Percentiles rank a stretch among this genome's conserved stretches.
phyloP scores from a whole-genome alignment of 805 yeast species.

The Saccharomycopsis selenospora region DNA sequence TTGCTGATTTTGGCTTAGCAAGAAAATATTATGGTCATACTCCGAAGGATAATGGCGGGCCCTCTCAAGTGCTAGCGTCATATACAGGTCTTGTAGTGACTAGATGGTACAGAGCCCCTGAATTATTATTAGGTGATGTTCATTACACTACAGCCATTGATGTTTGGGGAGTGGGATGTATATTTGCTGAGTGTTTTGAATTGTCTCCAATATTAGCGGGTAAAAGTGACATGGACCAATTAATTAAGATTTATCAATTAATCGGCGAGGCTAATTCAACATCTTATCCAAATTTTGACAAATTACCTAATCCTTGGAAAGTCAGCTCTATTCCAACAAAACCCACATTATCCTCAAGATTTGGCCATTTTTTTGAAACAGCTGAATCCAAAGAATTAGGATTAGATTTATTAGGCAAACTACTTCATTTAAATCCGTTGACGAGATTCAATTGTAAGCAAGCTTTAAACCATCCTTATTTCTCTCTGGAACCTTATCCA shows the following conservation, averaged over 20 bases:
- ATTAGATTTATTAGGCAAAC: constrained; percentile 48
- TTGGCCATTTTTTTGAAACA: constrained; percentile 32
- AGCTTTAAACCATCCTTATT: constrained; percentile 67
- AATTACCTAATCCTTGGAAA: constrained; percentile 54
- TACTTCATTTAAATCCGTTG: constrained; percentile 65
- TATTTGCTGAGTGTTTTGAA: constrained; percentile 83
- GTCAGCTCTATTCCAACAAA: constrained; percentile 23
- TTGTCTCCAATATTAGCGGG: constrained; percentile 83
- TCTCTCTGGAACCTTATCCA: constrained; percentile 61
- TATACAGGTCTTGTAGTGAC: constrained; percentile 79
- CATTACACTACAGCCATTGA: constrained; percentile 92
- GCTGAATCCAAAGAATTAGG: constrained; percentile 28
- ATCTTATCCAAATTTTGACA: constrained; percentile 25
- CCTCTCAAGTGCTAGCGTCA: constrained; percentile 24
- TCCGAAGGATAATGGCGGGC: constrained; percentile 36
- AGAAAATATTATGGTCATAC: constrained; percentile 59
- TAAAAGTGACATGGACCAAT: constrained; percentile 79
- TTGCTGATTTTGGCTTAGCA: constrained; percentile 96
- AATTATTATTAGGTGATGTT: constrained; percentile 79
- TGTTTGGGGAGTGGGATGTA: constrained; percentile 97
- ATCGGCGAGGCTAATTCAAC: constrained; percentile 66
- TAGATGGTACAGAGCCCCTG: constrained; percentile 97
- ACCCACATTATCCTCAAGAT: constrained; percentile 44
- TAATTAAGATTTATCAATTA: constrained; percentile 67
- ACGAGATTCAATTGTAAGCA: constrained; percentile 71